A percentile compares a stretch with the other conserved stretches of the same genome.
Evolutionary conservation across 106 monocot genomes (phyloP).

Genomic region (Allium cepa): DNA sequence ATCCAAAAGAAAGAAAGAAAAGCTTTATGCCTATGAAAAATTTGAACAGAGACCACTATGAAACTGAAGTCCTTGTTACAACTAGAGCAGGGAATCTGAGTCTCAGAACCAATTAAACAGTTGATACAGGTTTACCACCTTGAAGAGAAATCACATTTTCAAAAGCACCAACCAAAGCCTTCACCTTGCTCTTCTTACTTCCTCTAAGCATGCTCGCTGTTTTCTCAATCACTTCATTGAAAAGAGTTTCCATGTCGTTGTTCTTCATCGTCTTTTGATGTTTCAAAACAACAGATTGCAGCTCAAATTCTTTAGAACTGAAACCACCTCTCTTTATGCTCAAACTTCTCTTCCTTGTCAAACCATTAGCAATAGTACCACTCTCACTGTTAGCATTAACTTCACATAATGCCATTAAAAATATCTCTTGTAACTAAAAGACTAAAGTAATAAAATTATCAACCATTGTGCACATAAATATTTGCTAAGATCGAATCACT

Average conservation of each 20-base stretch:
- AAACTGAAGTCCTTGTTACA: too few species aligned
- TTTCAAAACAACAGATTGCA: constrained; percentile 31
- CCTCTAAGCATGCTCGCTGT: constrained; percentile 74
- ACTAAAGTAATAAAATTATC: too few species aligned
- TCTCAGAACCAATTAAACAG: background rate
- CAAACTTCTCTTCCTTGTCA: constrained; percentile 22
- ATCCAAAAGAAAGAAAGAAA: too few species aligned
- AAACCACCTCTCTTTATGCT: constrained; percentile 14
- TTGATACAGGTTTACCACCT: constrained; percentile 21
- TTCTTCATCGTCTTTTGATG: constrained; percentile 57
- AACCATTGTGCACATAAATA: too few species aligned
- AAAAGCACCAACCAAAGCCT: constrained; percentile 83
- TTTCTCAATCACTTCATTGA: constrained; percentile 77
- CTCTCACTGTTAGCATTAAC: constrained; percentile 8
- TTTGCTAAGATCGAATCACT: too few species aligned
- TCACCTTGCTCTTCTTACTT: constrained; percentile 80
- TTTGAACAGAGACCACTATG: too few species aligned
- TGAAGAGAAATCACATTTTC: constrained; percentile 84
- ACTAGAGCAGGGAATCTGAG: too few species aligned
- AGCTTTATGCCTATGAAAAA: too few species aligned
- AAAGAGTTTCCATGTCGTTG: constrained; percentile 39
- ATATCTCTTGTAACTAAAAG: too few species aligned
- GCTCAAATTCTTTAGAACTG: constrained; percentile 11
- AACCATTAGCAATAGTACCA: background rate
- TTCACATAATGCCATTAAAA: too few species aligned